These are phyloP conservation scores for Suhomyces chickasaworum DNA, from an alignment of 1,139 yeast genomes.

Conservation along the genomic window DNA sequence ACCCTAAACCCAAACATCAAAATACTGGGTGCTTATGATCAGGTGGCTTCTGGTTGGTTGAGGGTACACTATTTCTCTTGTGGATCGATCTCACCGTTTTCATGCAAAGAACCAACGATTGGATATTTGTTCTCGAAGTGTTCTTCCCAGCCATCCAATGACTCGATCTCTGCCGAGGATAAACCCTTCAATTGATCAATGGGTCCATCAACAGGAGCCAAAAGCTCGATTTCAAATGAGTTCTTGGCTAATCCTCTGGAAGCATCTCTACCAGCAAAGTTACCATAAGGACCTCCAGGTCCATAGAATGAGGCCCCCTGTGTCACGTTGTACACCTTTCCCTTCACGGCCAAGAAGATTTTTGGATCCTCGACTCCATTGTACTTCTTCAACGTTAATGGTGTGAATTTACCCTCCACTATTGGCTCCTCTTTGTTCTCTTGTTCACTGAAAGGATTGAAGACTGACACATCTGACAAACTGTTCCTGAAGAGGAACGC, in stretches of 20 bases:
- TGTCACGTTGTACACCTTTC: slow-evolving; percentile 84
- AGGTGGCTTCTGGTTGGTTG: not conserved
- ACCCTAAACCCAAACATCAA: too few relatives aligned
- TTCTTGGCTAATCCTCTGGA: slow-evolving; percentile 90
- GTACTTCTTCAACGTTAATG: slow-evolving; percentile 66
- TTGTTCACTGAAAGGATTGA: slow-evolving; percentile 24
- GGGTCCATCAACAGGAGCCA: slow-evolving; percentile 65
- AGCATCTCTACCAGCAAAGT: slow-evolving; percentile 97
- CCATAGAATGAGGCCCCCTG: slow-evolving; percentile 87
- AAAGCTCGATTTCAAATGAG: slow-evolving; percentile 70
- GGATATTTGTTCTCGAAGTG: slow-evolving; percentile 81
- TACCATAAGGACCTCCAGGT: slow-evolving; percentile 94
- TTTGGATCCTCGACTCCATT: slow-evolving; percentile 80
- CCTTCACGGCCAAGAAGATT: slow-evolving; percentile 81
- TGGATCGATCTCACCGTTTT: slow-evolving; percentile 5
- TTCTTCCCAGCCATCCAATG: slow-evolving; percentile 82
- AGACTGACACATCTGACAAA: slow-evolving; percentile 21
- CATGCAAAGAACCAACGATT: slow-evolving; percentile 59
- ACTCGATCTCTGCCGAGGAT: slow-evolving; percentile 58
- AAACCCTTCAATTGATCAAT: slow-evolving; percentile 71
- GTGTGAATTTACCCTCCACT: slow-evolving; percentile 80
- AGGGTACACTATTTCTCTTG: not conserved
- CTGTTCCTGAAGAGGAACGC: slow-evolving; percentile 23
- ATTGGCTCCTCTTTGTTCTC: slow-evolving; percentile 51
- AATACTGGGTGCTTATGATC: not conserved